Percentiles rank a stretch among this genome's conserved stretches.
Conservation (phyloP, 371 early-diverging fungal genomes). For the Actinomucor elegans region DNA sequence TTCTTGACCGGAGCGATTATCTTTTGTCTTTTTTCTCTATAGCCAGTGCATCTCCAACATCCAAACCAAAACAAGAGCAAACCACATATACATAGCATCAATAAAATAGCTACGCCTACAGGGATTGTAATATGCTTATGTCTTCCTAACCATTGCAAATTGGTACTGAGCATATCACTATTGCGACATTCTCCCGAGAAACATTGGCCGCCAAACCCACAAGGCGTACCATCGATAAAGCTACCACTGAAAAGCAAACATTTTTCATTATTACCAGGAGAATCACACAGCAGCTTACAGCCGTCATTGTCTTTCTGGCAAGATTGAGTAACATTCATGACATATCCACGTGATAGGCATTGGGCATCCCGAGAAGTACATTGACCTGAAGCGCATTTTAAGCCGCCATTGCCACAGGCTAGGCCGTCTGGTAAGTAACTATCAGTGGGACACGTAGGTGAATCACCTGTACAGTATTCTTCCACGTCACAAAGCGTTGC, state of each 20-base stretch:
- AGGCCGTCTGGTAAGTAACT: slow-evolving; percentile 64
- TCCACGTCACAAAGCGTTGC: slow-evolving; percentile 79
- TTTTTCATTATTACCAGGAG: slow-evolving; percentile 43
- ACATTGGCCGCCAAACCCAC: slow-evolving; percentile 76
- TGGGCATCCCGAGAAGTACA: slow-evolving; percentile 89
- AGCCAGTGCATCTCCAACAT: slow-evolving; percentile 24
- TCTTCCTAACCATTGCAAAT: slow-evolving; percentile 33
- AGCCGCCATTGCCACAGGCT: slow-evolving; percentile 51
- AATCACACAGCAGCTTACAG: slow-evolving; percentile 71
- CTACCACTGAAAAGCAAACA: slow-evolving; percentile 77
- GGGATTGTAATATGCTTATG: slow-evolving; percentile 55
- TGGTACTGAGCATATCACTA: background rate
- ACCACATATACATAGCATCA: slow-evolving; percentile 49
- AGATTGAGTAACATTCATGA: slow-evolving; percentile 43
- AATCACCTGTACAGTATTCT: slow-evolving; percentile 80
- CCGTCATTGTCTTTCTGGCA: slow-evolving; percentile 50
- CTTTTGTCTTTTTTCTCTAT: slow-evolving; percentile 1
- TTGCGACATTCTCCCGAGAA: slow-evolving; percentile 38
- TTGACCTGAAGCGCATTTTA: slow-evolving; percentile 83
- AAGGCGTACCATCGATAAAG: slow-evolving; percentile 89
- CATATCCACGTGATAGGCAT: slow-evolving; percentile 60
- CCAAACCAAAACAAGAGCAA: slow-evolving; percentile 49
- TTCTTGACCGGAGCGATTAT: too few species aligned
- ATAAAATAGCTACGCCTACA: slow-evolving; percentile 44
- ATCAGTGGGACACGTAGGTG: slow-evolving; percentile 79